Evolutionary conservation across 345 rosid species (phyloP), one percentile per base, ranked within the genome.

Genomic region (Citrus maxima): DNA sequence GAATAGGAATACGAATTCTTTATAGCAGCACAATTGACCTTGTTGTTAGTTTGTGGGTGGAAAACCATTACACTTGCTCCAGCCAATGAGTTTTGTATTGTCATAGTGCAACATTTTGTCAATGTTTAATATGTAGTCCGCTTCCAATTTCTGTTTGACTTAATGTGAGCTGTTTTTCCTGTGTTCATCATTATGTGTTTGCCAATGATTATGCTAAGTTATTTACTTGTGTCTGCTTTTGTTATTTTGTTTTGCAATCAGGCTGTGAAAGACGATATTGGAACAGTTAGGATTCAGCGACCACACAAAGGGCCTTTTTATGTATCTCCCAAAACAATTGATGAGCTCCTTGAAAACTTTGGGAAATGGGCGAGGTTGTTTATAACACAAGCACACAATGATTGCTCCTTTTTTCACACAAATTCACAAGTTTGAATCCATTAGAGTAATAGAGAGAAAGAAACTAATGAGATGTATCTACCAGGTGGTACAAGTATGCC

Each of bases 191-290:
- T 40, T 40, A 40, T 56, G 35, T 68, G 66, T 55, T 66, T 80
- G 40, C 78, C 24, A 51, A 67, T 25, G 54, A 56, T 63, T 19
- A 24, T 37, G 28, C 25, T 69, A 38, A 75, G 72, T 80, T 34
- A 27, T 79, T 70, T 81, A 21, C 24, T 55, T 2, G 18, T 56
- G 22, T 74, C 70, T 73, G 12, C 56, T 74, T 59, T 2, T 79
- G 64, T 74, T 30, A 59, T 79, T 78, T 62, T n/a, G 51, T 77
- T 84, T 73, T 70, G 34, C 82, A 18, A 54, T 32, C 82, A 96
- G 99, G 98, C 97, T 56, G 87, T 95, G 85, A 85, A 87, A 78
- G 97, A 93, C 86, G 97, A 96, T 82, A 86, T 90, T 82, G 99
- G 98, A 74, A 92, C 89, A 32, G 72, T 93, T 51, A 88, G 97